Evolutionary conservation across 2,329 filamentous ascomycete genomes (phyloP).

Genomic region (Tolypocladium amazonense): DNA sequence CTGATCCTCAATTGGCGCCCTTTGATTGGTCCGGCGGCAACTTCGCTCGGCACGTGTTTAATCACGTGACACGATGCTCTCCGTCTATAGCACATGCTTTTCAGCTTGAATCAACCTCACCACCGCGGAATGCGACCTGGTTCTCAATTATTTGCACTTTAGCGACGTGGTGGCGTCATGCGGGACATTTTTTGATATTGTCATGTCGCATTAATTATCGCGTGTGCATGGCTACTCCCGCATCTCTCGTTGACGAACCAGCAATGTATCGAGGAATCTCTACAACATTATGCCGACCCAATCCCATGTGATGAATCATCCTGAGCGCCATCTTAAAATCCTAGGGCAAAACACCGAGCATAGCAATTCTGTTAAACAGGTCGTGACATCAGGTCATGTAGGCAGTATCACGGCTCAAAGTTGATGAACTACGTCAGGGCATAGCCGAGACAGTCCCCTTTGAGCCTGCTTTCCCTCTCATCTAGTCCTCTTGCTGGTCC

Average conservation of each 20-base stretch:
- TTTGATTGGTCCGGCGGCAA: conserved; percentile 33
- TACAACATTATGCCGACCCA: not conserved
- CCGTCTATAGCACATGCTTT: not conserved
- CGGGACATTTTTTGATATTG: not conserved
- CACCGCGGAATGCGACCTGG: not conserved
- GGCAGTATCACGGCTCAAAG: not conserved
- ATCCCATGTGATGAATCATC: not conserved
- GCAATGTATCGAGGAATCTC: not conserved
- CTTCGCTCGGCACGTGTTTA: conserved; percentile 11
- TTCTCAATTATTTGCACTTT: not conserved
- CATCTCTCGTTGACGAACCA: not conserved
- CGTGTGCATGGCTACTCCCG: not conserved
- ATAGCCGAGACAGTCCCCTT: not conserved
- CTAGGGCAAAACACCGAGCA: not conserved
- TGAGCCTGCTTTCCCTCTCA: not conserved
- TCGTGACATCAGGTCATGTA: not conserved
- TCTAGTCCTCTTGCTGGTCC: conserved; percentile 23
- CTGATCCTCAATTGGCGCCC: conserved; percentile 37
- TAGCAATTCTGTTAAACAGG: not conserved
- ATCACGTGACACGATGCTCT: not conserved
- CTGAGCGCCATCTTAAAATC: not conserved
- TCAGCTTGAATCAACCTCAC: not conserved
- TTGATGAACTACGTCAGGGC: not conserved
- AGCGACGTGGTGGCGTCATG: not conserved
- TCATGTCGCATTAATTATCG: not conserved